phyloP scores from a whole-genome alignment of 1,284 basidiomycete species.

The Mrakiaceae sp. region DNA sequence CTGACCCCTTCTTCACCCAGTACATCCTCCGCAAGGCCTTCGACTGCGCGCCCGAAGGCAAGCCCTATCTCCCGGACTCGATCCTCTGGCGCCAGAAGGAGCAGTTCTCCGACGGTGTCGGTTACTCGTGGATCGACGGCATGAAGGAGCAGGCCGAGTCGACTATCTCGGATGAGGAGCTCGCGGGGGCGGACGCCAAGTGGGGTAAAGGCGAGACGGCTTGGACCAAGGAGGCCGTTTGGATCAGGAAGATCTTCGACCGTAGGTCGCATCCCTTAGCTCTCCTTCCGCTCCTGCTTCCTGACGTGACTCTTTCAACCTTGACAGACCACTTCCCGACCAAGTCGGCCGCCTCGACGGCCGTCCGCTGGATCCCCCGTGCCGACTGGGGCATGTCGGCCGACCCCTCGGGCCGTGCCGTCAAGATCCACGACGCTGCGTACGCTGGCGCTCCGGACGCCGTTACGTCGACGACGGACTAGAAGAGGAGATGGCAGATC shows the following conservation, averaged over 20 bases:
- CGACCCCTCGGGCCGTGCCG: conserved; percentile 90
- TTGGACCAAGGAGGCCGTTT: conserved; percentile 96
- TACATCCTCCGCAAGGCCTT: conserved; percentile 38
- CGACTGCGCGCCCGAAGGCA: conserved; percentile 49
- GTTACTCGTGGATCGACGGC: conserved; percentile 99
- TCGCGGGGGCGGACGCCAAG: conserved; percentile 60
- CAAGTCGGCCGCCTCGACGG: conserved; percentile 78
- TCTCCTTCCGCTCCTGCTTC: conserved; percentile 8
- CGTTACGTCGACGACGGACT: too few species aligned
- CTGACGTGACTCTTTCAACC: background rate
- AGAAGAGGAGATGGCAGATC: background rate
- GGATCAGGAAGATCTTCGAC: conserved; percentile 89
- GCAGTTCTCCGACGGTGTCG: conserved; percentile 98
- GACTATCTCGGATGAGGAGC: conserved; percentile 68
- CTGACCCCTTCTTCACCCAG: conserved; percentile 14
- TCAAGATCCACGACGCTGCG: conserved; percentile 79
- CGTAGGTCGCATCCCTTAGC: conserved; percentile 35
- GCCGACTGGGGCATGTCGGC: conserved; percentile 52
- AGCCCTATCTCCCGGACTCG: conserved; percentile 86
- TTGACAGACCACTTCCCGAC: conserved; percentile 62
- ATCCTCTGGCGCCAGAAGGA: conserved; percentile 99
- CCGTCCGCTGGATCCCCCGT: conserved; percentile 57
- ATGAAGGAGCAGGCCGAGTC: conserved; percentile 81
- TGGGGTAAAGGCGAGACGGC: conserved; percentile 58
- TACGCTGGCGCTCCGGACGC: conserved; percentile 38